phyloP scores from a whole-genome alignment of 2,329 filamentous ascomycete genomes.

The Camillea tinctor region DNA sequence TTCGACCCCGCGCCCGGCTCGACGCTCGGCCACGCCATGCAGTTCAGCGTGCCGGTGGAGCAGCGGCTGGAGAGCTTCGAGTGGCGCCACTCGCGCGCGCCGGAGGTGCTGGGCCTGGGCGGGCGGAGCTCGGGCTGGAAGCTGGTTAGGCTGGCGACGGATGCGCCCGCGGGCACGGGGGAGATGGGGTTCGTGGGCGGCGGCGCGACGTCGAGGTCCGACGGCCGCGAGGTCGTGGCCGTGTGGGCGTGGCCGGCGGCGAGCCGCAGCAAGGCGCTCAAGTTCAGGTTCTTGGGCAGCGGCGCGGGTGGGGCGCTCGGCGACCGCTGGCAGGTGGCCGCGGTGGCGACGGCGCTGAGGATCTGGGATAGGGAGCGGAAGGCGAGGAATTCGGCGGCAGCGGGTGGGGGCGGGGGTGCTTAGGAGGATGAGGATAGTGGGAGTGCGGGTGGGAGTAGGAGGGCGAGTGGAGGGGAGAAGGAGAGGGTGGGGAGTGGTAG shows the following conservation, averaged over 20 bases:
- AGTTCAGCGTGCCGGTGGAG: no score
- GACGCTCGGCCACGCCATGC: no score
- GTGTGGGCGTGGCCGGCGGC: slow-evolving; percentile 32
- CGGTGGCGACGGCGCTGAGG: slow-evolving; percentile 37
- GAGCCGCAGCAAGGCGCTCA: slow-evolving; percentile 35
- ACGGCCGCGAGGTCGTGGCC: slow-evolving; percentile 44
- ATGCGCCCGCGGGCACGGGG: slow-evolving; percentile 12
- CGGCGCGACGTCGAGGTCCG: slow-evolving; percentile 25
- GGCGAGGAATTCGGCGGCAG: background rate
- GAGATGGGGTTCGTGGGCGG: slow-evolving; percentile 13
- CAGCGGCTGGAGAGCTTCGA: slow-evolving; percentile 39
- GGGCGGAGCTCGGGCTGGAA: slow-evolving; percentile 39
- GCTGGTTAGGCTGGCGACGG: slow-evolving; percentile 36
- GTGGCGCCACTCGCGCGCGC: slow-evolving; percentile 41
- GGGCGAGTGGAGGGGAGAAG: background rate
- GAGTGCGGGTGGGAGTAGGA: no score
- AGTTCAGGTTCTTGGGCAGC: slow-evolving; percentile 41
- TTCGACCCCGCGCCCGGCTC: no score
- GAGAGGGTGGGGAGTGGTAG: background rate
- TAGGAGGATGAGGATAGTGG: background rate
- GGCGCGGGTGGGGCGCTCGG: slow-evolving; percentile 40
- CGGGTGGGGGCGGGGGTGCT: background rate
- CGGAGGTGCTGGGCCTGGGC: slow-evolving; percentile 34
- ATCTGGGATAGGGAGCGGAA: slow-evolving; percentile 29
- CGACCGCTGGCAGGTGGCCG: slow-evolving; percentile 43